Evolutionary conservation across 2,329 filamentous ascomycete genomes (phyloP), one percentile per base, ranked within the genome.

Genomic region (Endocalyx cinctus): DNA sequence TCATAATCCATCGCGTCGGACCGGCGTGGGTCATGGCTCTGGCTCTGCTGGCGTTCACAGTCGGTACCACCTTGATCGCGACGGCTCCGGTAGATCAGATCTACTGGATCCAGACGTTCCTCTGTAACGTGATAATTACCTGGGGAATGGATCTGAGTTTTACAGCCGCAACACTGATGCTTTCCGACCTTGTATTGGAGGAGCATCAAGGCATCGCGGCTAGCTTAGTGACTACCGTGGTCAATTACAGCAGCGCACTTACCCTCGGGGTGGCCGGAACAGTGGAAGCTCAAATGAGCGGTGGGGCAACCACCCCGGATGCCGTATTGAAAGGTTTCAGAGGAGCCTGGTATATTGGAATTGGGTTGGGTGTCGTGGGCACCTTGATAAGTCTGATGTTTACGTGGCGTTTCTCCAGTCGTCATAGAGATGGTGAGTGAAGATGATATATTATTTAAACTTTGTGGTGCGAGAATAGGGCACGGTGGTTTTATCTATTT

Each of bases 191-290:
- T 6, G 47, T 58, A 26, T 46, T 49, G 23, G 41, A 41, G 28
- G 51, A 56, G 31, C 53, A 58, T 20, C 57, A 58, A 33, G 57
- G 55, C n/a, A 56, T 58, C 31, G 56, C 55, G 7, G 56, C 56
- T 3, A 69, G 64, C 12, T 46, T 79, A 17, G 68, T 78, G 35
- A 73, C 66, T 29, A 77, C 72, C 0, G 59, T 76, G 27, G 66
- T 79, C 25, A 78, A 79, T 47, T 79, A 78, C 47, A 69, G 63
- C 37, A 76, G 77, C 25, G 69, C 66, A 7, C 57, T 77, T 17
- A 70, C 69, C 2, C 58, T 79, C 6, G 74, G 74, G 0, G 59
- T 79, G 34, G 74, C 72, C 0, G 73, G 72, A 1, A 73, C 69
- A 6, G 41, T 57, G 17, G 53, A 52, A 29, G 22, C 47, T n/a